Base-by-base conservation (phyloP, 2,329 filamentous ascomycete genomes). In the Beauveria caledonica region DNA sequence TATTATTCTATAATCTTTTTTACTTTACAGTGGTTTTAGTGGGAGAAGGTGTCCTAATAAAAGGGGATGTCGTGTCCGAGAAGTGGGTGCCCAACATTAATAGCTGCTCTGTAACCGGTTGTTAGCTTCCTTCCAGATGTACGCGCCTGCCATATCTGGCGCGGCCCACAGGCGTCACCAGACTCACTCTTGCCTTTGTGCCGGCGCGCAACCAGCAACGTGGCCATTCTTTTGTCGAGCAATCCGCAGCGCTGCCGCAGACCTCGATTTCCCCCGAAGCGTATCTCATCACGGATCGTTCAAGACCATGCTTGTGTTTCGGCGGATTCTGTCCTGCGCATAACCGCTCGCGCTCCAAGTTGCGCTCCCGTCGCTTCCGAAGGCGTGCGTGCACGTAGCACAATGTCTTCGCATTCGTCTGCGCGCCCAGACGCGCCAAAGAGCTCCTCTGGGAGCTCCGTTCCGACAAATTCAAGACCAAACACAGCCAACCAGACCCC, bases 401-500 rank as follows among this genome's bases (percentile, higher is more conserved):
- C 56, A 21, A 59, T 59, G 56, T n/a, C 56, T 45, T 33, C 39
- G 11, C 25, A 52, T 27, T 52, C 56, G 9, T 11, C 17, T 5
- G 44, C 3, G n/a, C 46, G 39, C 10, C 17, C 46, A 11, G 39
- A 33, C 7, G 29, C 39, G 25, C 56, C 48, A 10, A 27, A 33
- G n/a, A 51, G 56, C 48, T 33, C 56, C 33, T 51, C 50, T 29
- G 42, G 58, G 17, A 46, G 58, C 42, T 53, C 50, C 15, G 21
- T 46, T 4, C 59, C 51, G 11, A 58, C 58, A n/a, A 61, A 51
- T 40, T 62, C 65, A 25, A 62, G 53, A 25, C 55, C 62, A 2
- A 64, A 54, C 42, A 57, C 63, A 17, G 58, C 64, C 13, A 60
- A 62, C 29, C 51, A 52, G 25, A 64, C 64, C 6, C 45, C 58